A percentile compares a stretch with the other conserved stretches of the same genome.
Conservation (phyloP, 805 yeast species). For the Candida insectorum region DNA sequence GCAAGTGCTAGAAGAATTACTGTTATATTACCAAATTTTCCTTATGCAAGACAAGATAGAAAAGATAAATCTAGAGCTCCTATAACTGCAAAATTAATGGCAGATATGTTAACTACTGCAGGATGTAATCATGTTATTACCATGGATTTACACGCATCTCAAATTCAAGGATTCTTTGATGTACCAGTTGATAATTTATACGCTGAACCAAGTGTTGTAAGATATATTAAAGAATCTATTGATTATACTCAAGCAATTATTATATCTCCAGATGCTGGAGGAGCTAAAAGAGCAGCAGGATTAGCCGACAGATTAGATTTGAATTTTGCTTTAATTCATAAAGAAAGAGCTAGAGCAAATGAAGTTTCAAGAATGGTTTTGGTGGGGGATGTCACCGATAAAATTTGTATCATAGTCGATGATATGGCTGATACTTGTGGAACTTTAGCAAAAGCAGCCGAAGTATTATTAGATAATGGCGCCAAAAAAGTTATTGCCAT, state of each 20-base stretch:
- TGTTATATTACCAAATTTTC: slow-evolving; percentile 92
- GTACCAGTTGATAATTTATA: slow-evolving; percentile 95
- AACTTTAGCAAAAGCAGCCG: slow-evolving; percentile 92
- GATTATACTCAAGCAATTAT: slow-evolving; percentile 61
- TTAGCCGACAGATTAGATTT: slow-evolving; percentile 89
- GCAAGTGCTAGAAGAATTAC: slow-evolving; percentile 94
- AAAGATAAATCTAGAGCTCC: slow-evolving; percentile 96
- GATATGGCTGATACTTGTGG: slow-evolving; percentile 99
- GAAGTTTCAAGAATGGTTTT: slow-evolving; percentile 94
- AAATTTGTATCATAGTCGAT: slow-evolving; percentile 83
- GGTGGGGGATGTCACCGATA: slow-evolving; percentile 88
- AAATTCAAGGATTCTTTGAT: slow-evolving; percentile 93
- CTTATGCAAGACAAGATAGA: slow-evolving; percentile 96
- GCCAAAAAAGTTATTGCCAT: slow-evolving; percentile 88
- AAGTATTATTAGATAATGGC: slow-evolving; percentile 72
- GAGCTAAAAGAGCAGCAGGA: slow-evolving; percentile 95
- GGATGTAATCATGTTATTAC: slow-evolving; percentile 96
- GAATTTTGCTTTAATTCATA: slow-evolving; percentile 93
- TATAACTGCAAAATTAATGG: slow-evolving; percentile 90
- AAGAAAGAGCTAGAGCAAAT: slow-evolving; percentile 92
- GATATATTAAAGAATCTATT: slow-evolving; percentile 70
- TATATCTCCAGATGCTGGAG: slow-evolving; percentile 98
- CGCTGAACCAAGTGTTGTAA: slow-evolving; percentile 87
- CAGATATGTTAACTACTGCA: slow-evolving; percentile 86
- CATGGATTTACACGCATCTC: slow-evolving; percentile 96